Evolutionary conservation across 2,329 filamentous ascomycete species (phyloP), one percentile per base, ranked within the genome.

Genomic region (Fusarium protoensiforme): DNA sequence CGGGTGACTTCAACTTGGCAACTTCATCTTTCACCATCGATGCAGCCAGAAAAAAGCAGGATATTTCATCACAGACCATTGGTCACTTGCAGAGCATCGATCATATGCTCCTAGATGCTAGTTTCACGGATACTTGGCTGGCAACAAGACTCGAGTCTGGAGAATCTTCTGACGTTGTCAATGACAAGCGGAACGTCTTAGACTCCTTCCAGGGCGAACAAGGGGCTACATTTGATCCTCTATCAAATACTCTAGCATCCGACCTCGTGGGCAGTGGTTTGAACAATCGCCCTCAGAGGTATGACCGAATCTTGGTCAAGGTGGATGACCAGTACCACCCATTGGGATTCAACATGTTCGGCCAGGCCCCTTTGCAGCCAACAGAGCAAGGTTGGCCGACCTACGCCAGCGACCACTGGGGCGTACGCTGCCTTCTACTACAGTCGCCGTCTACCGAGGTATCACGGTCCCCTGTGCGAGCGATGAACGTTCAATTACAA

Each of bases 191-290:
- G 18, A 78, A 73, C 7, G 66, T 77, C 7, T 67, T 76, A 10
- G 82, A 85, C 18, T 69, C 84, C 1, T 86, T 85, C 33, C 86
- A 89, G 61, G 91, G 90, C 2, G 91, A 92, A 77, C 85, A 90
- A 68, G 91, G 90, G 2, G 89, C 90, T 5, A 93, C 91, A 0
- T 93, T 91, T 77, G 87, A 93, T 74, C 91, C 91, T 1, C 80
- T 81, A 2, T 80, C 81, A 7, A 93, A 93, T 73, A 78, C 80
- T 1, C 82, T 92, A 14, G 90, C 91, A 4, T 85, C 86, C 2
- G 82, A 84, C 13, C 85, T 86, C 5, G 85, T 87, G 2, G 84
- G 83, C 4, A 82, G 78, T 53, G 85, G 85, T 2, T 80, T 83
- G 54, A 85, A 88, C 56, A 86, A 86, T 72, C 84, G 89, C 22